Evolutionary conservation across 73 alveolate species (phyloP).

Genomic region (Tetrahymena borealis): DNA sequence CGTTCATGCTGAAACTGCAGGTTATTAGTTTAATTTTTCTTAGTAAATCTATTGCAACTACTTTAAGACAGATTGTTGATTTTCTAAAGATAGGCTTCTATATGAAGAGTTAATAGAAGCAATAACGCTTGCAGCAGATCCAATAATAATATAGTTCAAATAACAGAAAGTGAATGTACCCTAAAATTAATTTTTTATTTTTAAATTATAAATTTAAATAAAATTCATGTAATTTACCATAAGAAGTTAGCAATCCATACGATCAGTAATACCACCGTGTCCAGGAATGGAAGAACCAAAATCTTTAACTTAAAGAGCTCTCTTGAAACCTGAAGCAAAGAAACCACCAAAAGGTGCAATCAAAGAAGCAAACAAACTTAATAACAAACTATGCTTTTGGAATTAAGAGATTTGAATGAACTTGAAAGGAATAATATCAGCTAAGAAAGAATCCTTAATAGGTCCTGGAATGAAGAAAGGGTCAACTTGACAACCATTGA

Average conservation of each 20-base stretch:
- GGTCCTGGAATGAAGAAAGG: slow-evolving; percentile 54
- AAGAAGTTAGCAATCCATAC: slow-evolving; percentile 95
- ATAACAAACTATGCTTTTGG: slow-evolving; percentile 70
- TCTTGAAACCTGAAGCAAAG: slow-evolving; percentile 97
- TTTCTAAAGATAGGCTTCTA: neutral
- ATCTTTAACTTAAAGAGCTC: slow-evolving; percentile 95
- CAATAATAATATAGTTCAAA: neutral
- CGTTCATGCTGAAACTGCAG: neutral
- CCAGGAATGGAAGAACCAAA: slow-evolving; percentile 98
- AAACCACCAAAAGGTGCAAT: slow-evolving; percentile 99
- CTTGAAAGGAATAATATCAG: slow-evolving; percentile 16
- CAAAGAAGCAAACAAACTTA: slow-evolving; percentile 83
- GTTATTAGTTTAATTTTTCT: neutral
- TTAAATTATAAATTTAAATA: neutral
- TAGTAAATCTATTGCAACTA: neutral
- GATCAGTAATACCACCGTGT: slow-evolving; percentile 98
- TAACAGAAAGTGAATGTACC: neutral
- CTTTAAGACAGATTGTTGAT: neutral
- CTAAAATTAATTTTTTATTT: neutral
- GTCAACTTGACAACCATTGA: slow-evolving; percentile 62
- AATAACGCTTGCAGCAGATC: neutral
- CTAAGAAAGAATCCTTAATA: slow-evolving; percentile 33
- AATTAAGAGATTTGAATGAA: slow-evolving; percentile 6
- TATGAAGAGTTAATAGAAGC: neutral
- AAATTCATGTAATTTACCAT: slow-evolving; percentile 46